phyloP scores from a whole-genome alignment of 179 eudicot species.

The Sideroxylon spinosum region DNA sequence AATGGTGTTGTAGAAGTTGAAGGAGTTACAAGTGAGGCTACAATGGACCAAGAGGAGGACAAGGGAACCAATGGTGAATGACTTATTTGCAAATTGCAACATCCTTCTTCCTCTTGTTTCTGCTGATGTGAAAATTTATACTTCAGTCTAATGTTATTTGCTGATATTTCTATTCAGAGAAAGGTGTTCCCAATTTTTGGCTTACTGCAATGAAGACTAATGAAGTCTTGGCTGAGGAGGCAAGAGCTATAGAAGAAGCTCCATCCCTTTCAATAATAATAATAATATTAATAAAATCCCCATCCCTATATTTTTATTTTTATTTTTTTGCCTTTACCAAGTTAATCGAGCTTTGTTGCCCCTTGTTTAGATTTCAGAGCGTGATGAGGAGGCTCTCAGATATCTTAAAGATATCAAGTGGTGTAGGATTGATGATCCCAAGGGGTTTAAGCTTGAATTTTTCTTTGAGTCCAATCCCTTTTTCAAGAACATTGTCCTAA shows the following conservation, averaged over 20 bases:
- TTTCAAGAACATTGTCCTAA: conserved; percentile 68
- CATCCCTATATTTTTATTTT: not conserved
- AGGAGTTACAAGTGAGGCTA: conserved; percentile 46
- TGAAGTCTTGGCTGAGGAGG: conserved; percentile 89
- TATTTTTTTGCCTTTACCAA: not conserved
- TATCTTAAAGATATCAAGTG: conserved; percentile 87
- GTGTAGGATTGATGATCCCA: conserved; percentile 66
- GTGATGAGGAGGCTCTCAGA: conserved; percentile 90
- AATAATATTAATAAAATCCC: not conserved
- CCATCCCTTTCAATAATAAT: too few species aligned
- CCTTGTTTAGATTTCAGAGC: conserved; percentile 67
- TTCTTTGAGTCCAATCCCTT: conserved; percentile 76
- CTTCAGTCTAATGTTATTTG: too few species aligned
- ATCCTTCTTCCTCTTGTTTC: not conserved
- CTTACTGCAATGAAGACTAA: conserved; percentile 83
- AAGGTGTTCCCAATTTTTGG: conserved; percentile 96
- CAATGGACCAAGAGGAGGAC: conserved; percentile 39
- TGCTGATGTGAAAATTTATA: not conserved
- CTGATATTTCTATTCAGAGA: conserved; percentile 34
- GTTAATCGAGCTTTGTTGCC: conserved; percentile 1
- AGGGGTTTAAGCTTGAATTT: conserved; percentile 93
- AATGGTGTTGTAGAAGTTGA: conserved; percentile 80
- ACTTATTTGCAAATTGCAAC: not conserved
- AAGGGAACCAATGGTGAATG: conserved; percentile 49
- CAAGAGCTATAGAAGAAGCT: not conserved